Evolutionary conservation across 306 rosid genomes (phyloP).

Genomic region (Ochetophila trinervis): DNA sequence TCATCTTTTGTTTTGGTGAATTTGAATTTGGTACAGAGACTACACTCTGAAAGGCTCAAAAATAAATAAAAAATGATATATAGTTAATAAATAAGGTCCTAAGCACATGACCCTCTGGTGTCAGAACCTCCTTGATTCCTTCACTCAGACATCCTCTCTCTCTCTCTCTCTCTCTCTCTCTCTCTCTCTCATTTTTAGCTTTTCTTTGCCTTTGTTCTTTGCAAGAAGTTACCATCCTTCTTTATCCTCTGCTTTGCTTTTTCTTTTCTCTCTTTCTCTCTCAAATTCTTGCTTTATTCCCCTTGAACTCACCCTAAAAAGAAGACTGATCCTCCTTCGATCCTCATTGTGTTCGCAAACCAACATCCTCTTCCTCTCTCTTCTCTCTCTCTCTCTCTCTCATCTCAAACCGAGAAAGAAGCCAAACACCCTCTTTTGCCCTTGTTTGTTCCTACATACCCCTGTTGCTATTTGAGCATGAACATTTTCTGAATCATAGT

Average conservation of each 20-base stretch:
- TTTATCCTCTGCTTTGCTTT: conserved; percentile 48
- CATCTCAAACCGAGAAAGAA: conserved; percentile 43
- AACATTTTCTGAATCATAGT: background rate
- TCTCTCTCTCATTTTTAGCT: conserved; percentile 38
- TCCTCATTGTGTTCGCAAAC: conserved; percentile 78
- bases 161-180: too few relatives aligned
- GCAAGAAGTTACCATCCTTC: conserved; percentile 85
- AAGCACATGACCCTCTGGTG: conserved; percentile 90
- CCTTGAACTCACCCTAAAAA: conserved; percentile 77
- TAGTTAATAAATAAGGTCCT: conserved; percentile 52
- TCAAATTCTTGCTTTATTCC: conserved; percentile 71
- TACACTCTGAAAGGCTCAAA: conserved; percentile 6
- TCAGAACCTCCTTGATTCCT: conserved; percentile 82
- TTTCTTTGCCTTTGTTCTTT: conserved; percentile 60
- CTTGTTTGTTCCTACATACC: conserved; percentile 62
- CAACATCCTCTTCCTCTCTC: conserved; percentile 43
- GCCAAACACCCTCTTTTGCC: conserved; percentile 79
- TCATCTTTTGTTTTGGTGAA: conserved; percentile 60
- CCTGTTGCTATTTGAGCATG: conserved; percentile 38
- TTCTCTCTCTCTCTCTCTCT: conserved; percentile 35
- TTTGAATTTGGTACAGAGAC: conserved; percentile 61
- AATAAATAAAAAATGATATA: conserved; percentile 45
- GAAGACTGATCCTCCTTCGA: conserved; percentile 73
- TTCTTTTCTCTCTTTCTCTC: conserved; percentile 32
- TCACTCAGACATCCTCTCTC: conserved; percentile 47